Conservation (phyloP, 305 asterid species). For the Fraxinus albicans region DNA sequence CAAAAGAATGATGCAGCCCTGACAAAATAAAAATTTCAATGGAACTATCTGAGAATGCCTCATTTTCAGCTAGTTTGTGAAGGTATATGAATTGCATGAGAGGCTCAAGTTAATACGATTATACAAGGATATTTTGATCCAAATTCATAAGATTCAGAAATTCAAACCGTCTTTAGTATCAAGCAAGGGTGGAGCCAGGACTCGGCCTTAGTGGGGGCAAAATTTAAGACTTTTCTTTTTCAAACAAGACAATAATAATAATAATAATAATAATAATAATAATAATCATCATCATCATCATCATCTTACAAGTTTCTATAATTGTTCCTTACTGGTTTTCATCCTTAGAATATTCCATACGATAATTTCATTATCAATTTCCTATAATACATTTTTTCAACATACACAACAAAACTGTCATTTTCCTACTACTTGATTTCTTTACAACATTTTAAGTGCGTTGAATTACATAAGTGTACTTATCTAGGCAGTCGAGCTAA, state of each 20-base stretch:
- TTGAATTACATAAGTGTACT: neutral
- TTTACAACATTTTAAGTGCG: neutral
- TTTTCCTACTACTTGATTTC: neutral
- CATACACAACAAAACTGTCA: neutral
- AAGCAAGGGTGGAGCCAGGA: neutral
- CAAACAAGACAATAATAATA: neutral
- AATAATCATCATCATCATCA: too few relatives aligned
- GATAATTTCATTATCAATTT: neutral
- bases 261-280: neutral
- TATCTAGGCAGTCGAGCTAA: neutral
- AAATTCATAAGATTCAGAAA: conserved; percentile 4
- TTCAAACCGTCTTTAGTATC: neutral
- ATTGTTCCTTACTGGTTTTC: neutral
- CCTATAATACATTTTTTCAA: neutral
- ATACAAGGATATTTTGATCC: neutral
- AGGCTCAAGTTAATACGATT: neutral
- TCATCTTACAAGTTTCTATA: neutral
- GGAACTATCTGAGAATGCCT: neutral
- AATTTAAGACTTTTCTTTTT: neutral
- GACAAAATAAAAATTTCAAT: neutral
- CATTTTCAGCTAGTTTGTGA: neutral
- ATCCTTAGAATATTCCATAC: neutral
- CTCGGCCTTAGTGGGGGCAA: neutral
- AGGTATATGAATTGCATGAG: neutral
- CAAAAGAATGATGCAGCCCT: neutral